Evolutionary conservation across 345 rosid species (phyloP), one percentile per base, ranked within the genome.

Genomic region (Theobroma cacao): DNA sequence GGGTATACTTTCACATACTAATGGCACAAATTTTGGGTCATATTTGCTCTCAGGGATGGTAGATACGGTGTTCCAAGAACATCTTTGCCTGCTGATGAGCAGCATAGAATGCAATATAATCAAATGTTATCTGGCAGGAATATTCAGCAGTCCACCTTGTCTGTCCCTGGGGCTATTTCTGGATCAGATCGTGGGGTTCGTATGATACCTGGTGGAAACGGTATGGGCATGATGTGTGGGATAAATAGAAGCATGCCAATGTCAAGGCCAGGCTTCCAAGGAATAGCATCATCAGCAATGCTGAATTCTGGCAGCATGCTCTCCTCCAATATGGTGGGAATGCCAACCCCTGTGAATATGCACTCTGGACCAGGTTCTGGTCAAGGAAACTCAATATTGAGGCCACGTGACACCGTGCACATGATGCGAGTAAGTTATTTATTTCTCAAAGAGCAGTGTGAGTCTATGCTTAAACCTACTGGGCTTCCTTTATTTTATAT

Each of bases 221-320:
- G 92, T 66, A 78, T 86, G 86, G 95, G 97, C 66, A 81, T 89
- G 81, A 78, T 90, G 80, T 78, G 86, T 82, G 95, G 93, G 75
- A 80, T 83, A 80, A 90, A 87, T 77, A 91, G 98, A 83, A 85
- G 75, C 83, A 81, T 94, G 89, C 88, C 96, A 76, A 69, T 90
- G 80, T 71, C 98, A 38, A 89, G 97, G 83, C 90, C 97, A 77
- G 97, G 93, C 8, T 88, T 87, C 84, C 99, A 87, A 79, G 98
- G 93, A 77, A 80, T 89, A 83, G 83, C 86, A 79, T 87, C 98
- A 74, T 86, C 98, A 31, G 80, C 94, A 50, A 75, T 89, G 84
- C 83, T 91, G 82, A 93, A 85, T 78, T 85, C 93, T 74, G 85
- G 90, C 30, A 86, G 85, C 81, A 83, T 93, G 89, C 87, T 88